These are phyloP conservation scores for Podospora australis DNA, from an alignment of 495 filamentous ascomycete genomes.

Conservation along the genomic window DNA sequence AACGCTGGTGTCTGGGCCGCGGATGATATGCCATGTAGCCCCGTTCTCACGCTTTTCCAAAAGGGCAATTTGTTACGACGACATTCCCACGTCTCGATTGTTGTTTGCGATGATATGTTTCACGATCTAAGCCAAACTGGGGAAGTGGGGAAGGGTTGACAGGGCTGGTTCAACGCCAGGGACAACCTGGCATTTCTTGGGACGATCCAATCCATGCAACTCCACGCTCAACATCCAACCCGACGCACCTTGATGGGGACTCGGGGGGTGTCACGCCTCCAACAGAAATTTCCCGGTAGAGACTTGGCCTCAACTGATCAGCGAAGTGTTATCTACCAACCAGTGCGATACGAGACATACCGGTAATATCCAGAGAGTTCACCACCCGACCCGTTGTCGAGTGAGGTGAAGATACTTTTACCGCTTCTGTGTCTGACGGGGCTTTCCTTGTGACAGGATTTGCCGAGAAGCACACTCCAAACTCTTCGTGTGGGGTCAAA, in stretches of 20 bases:
- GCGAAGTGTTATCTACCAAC: neutral
- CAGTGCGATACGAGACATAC: neutral
- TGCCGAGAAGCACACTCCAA: neutral
- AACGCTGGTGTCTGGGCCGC: conserved; percentile 5
- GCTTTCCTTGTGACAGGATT: no score
- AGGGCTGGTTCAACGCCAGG: conserved; percentile 5
- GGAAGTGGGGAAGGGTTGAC: conserved; percentile 6
- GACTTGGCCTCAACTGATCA: neutral
- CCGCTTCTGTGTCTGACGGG: no score
- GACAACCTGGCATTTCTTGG: neutral
- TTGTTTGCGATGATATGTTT: neutral
- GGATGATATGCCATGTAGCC: conserved; percentile 3
- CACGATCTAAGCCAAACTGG: conserved; percentile 3
- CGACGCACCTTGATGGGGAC: neutral
- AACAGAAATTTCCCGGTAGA: neutral
- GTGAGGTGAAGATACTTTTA: no score
- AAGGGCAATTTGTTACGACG: conserved; percentile 5
- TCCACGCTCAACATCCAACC: neutral
- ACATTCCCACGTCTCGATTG: no score
- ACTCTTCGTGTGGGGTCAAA: neutral
- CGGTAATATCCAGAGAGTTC: neutral
- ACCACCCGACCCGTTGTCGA: neutral
- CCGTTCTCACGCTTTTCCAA: conserved; percentile 5
- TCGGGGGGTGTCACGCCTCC: neutral
- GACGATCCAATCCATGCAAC: conserved; percentile 1